phyloP scores from a whole-genome alignment of 2,329 filamentous ascomycete species.

The Colletotrichum sidae region DNA sequence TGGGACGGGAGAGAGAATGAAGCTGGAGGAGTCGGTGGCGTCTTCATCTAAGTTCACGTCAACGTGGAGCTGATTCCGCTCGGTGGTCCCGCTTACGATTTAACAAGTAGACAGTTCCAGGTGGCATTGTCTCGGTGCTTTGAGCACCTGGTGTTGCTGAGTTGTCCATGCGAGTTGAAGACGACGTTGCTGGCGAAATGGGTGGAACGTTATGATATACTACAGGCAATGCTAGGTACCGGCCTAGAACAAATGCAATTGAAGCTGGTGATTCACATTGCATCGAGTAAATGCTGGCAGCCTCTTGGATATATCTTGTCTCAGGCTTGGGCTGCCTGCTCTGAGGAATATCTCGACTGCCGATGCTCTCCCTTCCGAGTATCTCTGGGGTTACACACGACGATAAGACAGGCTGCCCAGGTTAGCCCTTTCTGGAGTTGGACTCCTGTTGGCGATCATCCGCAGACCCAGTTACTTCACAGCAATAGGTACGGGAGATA shows the following conservation, averaged over 20 bases:
- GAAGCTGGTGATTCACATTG: neutral
- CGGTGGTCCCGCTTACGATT: constrained; percentile 6
- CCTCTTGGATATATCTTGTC: constrained; percentile 11
- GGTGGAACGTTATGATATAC: neutral
- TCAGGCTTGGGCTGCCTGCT: neutral
- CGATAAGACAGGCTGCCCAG: constrained; percentile 9
- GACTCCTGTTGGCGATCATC: constrained; percentile 6
- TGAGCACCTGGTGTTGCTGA: neutral
- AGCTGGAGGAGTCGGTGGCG: constrained; percentile 11
- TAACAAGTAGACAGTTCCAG: constrained; percentile 30
- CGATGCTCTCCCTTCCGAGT: neutral
- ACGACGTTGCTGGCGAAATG: neutral
- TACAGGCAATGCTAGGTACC: neutral
- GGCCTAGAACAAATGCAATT: neutral
- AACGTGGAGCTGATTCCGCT: neutral
- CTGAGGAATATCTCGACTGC: constrained; percentile 7
- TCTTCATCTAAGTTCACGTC: constrained; percentile 11
- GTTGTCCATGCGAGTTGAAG: constrained; percentile 2
- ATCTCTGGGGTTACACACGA: neutral
- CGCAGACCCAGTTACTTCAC: constrained; percentile 1
- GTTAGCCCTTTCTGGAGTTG: neutral
- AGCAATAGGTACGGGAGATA: neutral
- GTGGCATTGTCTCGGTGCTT: neutral
- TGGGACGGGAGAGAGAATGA: constrained; percentile 31
- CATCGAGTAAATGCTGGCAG: neutral